Conservation (phyloP, 179 eudicot species). For the Heliamphora pulchella region DNA sequence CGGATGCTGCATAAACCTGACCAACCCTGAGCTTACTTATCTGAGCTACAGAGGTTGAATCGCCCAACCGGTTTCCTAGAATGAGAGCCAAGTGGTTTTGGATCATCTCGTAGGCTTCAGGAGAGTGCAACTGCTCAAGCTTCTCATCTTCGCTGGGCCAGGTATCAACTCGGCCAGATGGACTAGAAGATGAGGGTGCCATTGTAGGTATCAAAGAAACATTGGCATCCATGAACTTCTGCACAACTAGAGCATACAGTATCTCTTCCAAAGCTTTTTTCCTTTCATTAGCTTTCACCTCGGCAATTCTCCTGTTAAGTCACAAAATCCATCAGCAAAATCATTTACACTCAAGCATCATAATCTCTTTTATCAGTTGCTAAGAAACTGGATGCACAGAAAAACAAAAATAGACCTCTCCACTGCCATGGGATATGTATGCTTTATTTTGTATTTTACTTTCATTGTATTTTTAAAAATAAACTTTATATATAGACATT, state of each 20-base stretch:
- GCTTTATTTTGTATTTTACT: too few relatives aligned
- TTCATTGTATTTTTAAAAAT: too few relatives aligned
- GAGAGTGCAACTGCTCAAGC: constrained; percentile 63
- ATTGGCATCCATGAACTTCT: constrained; percentile 80
- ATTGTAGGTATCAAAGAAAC: constrained; percentile 70
- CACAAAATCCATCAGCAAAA: neutral
- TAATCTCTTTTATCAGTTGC: neutral
- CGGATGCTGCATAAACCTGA: constrained; percentile 93
- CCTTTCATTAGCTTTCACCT: constrained; percentile 82
- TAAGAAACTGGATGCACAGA: neutral
- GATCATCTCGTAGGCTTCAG: constrained; percentile 95
- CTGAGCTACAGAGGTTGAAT: constrained; percentile 63
- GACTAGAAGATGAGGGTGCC: constrained; percentile 42
- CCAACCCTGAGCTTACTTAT: constrained; percentile 91
- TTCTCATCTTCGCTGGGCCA: constrained; percentile 66
- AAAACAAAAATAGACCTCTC: neutral
- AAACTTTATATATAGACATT: too few relatives aligned
- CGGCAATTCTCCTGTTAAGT: constrained; percentile 77
- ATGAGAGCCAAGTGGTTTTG: constrained; percentile 78
- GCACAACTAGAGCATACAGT: constrained; percentile 72
- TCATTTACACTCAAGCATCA: neutral
- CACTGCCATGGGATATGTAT: neutral
- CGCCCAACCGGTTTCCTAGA: constrained; percentile 64
- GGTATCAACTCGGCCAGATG: constrained; percentile 49
- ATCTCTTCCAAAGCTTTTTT: constrained; percentile 80